phyloP scores from a whole-genome alignment of 2,329 filamentous ascomycete genomes.

The Cadophora sp. region DNA sequence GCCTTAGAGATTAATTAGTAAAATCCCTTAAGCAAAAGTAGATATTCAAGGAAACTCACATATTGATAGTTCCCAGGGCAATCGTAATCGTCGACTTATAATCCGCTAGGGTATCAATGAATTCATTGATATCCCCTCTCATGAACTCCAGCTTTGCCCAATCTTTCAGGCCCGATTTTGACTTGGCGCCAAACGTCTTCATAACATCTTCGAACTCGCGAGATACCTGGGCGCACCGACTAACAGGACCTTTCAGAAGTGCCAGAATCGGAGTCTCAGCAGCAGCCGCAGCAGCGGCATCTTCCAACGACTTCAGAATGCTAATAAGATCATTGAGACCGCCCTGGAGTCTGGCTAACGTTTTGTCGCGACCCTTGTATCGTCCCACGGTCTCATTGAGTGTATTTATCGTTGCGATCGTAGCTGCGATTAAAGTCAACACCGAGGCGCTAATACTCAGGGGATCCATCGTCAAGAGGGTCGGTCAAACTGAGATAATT shows the following conservation, averaged over 20 bases:
- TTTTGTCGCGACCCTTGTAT: slow-evolving; percentile 48
- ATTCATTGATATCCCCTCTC: slow-evolving; percentile 50
- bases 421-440: slow-evolving; percentile 45
- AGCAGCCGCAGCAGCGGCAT: slow-evolving; percentile 31
- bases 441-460: slow-evolving; percentile 46
- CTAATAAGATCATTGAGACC: slow-evolving; percentile 46
- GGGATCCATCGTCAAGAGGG: slow-evolving; percentile 42
- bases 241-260: slow-evolving; percentile 48
- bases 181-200: slow-evolving; percentile 46
- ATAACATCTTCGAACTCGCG: slow-evolving; percentile 48
- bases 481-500: slow-evolving; percentile 20
- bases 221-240: slow-evolving; percentile 48
- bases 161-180: slow-evolving; percentile 47
- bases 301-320: slow-evolving; percentile 45
- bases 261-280: slow-evolving; percentile 40
- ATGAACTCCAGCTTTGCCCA: slow-evolving; percentile 52
- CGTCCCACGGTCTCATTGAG: slow-evolving; percentile 46
- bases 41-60: slow-evolving; percentile 41
- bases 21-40: slow-evolving; percentile 18
- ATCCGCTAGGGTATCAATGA: slow-evolving; percentile 48
- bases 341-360: slow-evolving; percentile 45
- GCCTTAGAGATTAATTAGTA: slow-evolving; percentile 42
- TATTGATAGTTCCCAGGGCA: slow-evolving; percentile 47
- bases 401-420: slow-evolving; percentile 46
- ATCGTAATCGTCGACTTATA: slow-evolving; percentile 51